Base-by-base conservation (phyloP, 345 rosid species). In the Capsella bursapastoris region DNA sequence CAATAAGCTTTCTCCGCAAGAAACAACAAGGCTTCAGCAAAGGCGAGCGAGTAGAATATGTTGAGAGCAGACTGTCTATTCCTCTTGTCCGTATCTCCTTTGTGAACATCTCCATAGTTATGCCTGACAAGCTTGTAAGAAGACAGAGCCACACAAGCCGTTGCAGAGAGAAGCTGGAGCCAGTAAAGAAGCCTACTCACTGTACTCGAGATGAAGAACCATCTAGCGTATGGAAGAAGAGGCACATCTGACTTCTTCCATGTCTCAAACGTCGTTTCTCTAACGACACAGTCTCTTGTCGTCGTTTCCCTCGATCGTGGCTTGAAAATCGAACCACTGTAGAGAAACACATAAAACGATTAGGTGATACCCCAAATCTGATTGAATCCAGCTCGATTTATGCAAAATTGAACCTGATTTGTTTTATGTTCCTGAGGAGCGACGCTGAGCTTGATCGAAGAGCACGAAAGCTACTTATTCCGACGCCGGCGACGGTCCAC, bases 91-190 rank as follows among this genome's bases (percentile, higher is more conserved):
- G 84, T 81, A 55, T 93, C 96, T 18, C 91, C 95, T 74, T 93
- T 88, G 2, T 78, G 85, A 2, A 88, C 77, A 8, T 91, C 92
- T 10, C 98, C 97, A 11, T 88, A 93, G 85, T 93, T 77, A 49
- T 80, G 98, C 82, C 43, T 75, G 51, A 88, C 67, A 52, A 93
- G 91, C 84, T 86, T 93, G 84, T 81, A 87, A 40, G 81, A 65
- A 18, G 98, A 87, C 8, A 93, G 76, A 68, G 69, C 87, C 4
- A 93, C 88, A 59, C 96, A 93, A 37, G 91, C 84, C 6, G 82
- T 76, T 6, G 96, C 98, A 8, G 97, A 91, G 2, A 88, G 82
- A 71, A 91, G 86, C 79, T 91, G 96, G n/a, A 93, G 96, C 97
- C 98, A 89, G 48, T 89, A 83, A 25, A 93, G 86, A 64, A 91